Conservation (phyloP, 169 alveolate genomes). For the Plasmodium cynomolgi region DNA sequence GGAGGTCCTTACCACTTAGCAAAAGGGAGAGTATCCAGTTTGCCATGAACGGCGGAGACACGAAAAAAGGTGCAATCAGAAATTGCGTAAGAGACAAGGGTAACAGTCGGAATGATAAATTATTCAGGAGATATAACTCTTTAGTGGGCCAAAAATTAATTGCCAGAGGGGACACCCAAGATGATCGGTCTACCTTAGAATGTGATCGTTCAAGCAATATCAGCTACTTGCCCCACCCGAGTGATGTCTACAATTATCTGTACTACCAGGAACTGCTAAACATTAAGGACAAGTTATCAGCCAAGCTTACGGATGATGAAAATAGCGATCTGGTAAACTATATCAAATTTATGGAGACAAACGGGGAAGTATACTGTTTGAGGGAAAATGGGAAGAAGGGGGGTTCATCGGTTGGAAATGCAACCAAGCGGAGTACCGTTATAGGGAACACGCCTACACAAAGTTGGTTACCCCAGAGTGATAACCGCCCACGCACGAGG, state of each 20-base stretch:
- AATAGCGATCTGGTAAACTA: neutral
- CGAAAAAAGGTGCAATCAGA: neutral
- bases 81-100: neutral
- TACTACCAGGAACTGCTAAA: conserved; percentile 42
- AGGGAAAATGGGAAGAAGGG: neutral
- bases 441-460: neutral
- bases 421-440: neutral
- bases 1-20: neutral
- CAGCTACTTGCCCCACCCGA: conserved; percentile 48
- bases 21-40: neutral
- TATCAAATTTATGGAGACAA: neutral
- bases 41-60: neutral
- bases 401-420: neutral
- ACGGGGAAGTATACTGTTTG: neutral
- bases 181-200: neutral
- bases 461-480: neutral
- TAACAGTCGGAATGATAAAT: neutral
- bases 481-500: neutral
- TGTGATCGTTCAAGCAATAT: neutral
- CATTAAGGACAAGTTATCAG: neutral
- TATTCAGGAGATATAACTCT: neutral
- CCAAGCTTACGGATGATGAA: neutral
- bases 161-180: neutral
- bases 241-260: conserved; percentile 60
- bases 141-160: neutral